Evolutionary conservation across 352 stramenopile genomes (phyloP), one percentile per base, ranked within the genome.

Genomic region (Globisporangium cystogenes): DNA sequence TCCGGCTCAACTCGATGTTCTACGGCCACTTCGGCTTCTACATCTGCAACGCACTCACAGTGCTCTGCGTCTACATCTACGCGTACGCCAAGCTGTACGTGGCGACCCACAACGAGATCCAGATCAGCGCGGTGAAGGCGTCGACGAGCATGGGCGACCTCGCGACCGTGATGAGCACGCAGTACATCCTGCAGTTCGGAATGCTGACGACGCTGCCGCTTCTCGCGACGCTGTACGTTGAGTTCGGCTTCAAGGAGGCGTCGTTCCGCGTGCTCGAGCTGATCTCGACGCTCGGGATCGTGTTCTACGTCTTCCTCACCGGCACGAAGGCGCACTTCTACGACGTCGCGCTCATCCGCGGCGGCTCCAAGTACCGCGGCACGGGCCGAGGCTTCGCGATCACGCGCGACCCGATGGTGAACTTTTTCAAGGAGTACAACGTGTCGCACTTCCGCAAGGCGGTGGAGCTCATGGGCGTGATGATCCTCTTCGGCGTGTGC

Each of bases 291-390:
- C 91, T 98, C n/a, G 96, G 96, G n/a, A 76, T 99, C 35, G n/a
- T n/a, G n/a, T 98, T 99, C 75, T 99, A 99, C 64, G 98, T 98
- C 61, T 99, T 99, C 78, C 96, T 99, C 67, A 99, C 99, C 76
- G 96, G 98, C 54, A 99, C 96, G 16, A 96, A 97, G 68, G 97
- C 97, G 65, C 90, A 98, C 70, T 99, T 99, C 80, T 99, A 99
- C 69, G 90, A 97, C 44, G 96, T 98, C 57, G 99, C 96, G 20
- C 82, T 99, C 64, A 82, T 99, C 41, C 96, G 98, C 57, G 97
- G 97, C 57, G 96, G 96, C 59, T 96, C 97, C 5, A 99, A 98
- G 72, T 99, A 99, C 69, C 88, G 96, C 43, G 90, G 96, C 16
- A 99, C 97, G 12, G 97, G 97, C 70, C 90, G 97, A 87, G 97